Percentiles rank a stretch among this genome's conserved stretches.
These are phyloP conservation scores for Candida michaelii DNA, from an alignment of 805 yeast genomes.

Conservation along the genomic window DNA sequence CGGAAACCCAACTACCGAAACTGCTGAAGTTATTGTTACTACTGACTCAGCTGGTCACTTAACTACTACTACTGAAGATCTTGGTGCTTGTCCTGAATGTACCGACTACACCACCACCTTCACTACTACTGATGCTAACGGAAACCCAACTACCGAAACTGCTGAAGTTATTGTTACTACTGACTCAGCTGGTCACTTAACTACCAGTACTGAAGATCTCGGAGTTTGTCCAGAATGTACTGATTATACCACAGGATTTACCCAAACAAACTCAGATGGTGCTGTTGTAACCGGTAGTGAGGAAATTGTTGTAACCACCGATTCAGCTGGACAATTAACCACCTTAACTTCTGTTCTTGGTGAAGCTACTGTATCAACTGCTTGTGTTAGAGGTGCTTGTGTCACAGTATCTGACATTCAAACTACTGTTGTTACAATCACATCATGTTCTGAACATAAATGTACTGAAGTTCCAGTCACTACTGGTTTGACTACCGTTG, in stretches of 20 bases:
- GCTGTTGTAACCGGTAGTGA: slow-evolving; percentile 14
- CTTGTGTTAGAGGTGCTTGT: slow-evolving; percentile 12
- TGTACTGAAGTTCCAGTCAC: slow-evolving; percentile 30
- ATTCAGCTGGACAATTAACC: slow-evolving; percentile 13
- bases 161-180: slow-evolving; percentile 19
- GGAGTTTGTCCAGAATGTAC: slow-evolving; percentile 10
- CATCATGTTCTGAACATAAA: slow-evolving; percentile 32
- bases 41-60: slow-evolving; percentile 19
- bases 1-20: slow-evolving; percentile 11
- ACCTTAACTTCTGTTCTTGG: slow-evolving; percentile 13
- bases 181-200: slow-evolving; percentile 13
- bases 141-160: slow-evolving; percentile 13
- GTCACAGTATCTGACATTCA: slow-evolving; percentile 9
- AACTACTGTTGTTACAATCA: slow-evolving; percentile 35
- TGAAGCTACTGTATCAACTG: slow-evolving; percentile 8
- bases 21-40: slow-evolving; percentile 19
- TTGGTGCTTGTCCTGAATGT: slow-evolving; percentile 13
- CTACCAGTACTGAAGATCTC: slow-evolving; percentile 14
- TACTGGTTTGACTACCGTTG: slow-evolving; percentile 35
- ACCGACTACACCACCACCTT: slow-evolving; percentile 19
- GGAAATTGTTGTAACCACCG: slow-evolving; percentile 16
- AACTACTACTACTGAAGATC: slow-evolving; percentile 13
- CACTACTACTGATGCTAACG: slow-evolving; percentile 14
- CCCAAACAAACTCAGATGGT: slow-evolving; percentile 17
- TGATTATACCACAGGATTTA: slow-evolving; percentile 17